Evolutionary conservation across 257 asterid species (phyloP), one percentile per base, ranked within the genome.

Genomic region (Nyctanthes arbortristis): DNA sequence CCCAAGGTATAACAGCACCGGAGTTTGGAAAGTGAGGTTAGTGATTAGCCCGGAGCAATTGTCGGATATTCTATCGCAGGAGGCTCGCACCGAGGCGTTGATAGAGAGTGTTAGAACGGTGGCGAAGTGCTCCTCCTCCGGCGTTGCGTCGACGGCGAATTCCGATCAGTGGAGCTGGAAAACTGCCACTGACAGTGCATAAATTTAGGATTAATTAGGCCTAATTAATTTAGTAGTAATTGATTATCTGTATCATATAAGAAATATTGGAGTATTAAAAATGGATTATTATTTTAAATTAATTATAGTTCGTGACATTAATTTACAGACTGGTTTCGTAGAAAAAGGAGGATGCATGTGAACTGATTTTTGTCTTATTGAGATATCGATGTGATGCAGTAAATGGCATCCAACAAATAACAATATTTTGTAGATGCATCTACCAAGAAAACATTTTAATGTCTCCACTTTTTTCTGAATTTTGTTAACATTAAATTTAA

Each of bases 21-120:
- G 86, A 28, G 75, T 79, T 29, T 86, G 92, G 92, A 86, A 83
- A 28, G 92, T 86, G 73, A 77, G 83, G 70, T 76, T 86, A 28
- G 84, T 84, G 2, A 86, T 86, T 11, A 75, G 68, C 69, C 73
- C 89, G 2, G 87, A 86, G 5, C 85, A 78, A 72, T 49, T 84
- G 70, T 81, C 89, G 45, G 86, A 86, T 43, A 86, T 86, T 47
- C 40, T 86, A 59, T 75, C 89, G 32, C 85, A 86, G 63, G 92
- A 84, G 74, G 80, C 78, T 12, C 81, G 77, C 12, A 86, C 87
- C 22, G 87, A 81, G 76, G 89, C 78, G 57, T 82, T 84, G 29
- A 84, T 86, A 1, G 84, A 86, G 72, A 84, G 81, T 58, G 84
- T 86, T 1, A 69, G 92, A 18, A 81, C 84, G 16, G 87, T 77